phyloP scores from a whole-genome alignment of 306 rosid genomes.

The Cercis canadensis region DNA sequence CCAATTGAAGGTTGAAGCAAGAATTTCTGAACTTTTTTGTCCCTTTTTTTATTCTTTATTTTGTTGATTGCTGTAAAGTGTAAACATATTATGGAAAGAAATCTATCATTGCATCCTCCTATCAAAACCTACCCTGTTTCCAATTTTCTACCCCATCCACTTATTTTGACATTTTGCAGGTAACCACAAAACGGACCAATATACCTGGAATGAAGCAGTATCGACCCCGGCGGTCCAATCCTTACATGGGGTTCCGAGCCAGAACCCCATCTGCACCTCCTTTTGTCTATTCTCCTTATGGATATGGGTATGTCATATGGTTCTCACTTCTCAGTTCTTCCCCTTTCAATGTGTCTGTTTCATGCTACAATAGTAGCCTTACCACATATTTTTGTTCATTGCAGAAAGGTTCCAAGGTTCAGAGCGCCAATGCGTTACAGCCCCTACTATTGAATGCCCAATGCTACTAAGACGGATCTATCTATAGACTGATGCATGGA shows the following conservation, averaged over 20 bases:
- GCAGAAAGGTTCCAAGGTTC: constrained; percentile 66
- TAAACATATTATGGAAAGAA: not conserved
- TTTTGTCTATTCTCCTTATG: constrained; percentile 67
- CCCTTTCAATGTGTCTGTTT: too few species aligned
- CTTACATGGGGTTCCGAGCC: constrained; percentile 66
- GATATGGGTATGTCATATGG: constrained; percentile 56
- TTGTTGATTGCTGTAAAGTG: not conserved
- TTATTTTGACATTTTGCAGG: constrained; percentile 41
- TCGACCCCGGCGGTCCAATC: constrained; percentile 72
- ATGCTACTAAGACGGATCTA: constrained; percentile 30
- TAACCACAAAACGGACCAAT: constrained; percentile 76
- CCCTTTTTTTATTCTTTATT: not conserved
- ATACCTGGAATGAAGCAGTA: constrained; percentile 84
- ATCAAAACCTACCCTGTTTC: not conserved
- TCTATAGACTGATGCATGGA: constrained; percentile 22
- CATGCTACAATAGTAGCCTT: too few species aligned
- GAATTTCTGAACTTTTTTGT: not conserved
- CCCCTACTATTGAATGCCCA: constrained; percentile 49
- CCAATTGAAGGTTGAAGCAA: constrained; percentile 67
- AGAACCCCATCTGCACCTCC: constrained; percentile 66
- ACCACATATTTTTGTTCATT: constrained; percentile 20
- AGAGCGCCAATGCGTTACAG: constrained; percentile 60
- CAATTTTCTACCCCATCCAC: too few species aligned
- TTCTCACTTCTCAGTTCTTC: too few species aligned
- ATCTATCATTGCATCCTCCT: not conserved